These are phyloP conservation scores for Bipolaris victoriae DNA, from an alignment of 2,329 filamentous ascomycete genomes.

Conservation along the genomic window DNA sequence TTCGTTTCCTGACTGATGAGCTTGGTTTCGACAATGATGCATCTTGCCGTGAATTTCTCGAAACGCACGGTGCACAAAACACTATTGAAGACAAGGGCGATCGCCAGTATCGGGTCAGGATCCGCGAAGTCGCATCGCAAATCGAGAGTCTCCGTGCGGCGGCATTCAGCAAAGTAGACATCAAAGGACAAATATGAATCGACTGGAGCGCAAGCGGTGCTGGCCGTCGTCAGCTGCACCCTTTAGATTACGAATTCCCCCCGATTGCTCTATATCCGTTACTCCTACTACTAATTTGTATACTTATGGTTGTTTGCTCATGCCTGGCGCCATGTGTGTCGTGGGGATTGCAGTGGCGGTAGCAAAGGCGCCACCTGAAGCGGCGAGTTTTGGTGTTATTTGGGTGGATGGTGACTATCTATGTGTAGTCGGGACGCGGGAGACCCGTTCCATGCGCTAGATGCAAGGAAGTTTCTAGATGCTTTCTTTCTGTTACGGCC, in stretches of 20 bases:
- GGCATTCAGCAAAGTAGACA: conserved; percentile 88
- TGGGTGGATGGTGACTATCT: conserved; percentile 27
- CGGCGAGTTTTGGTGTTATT: conserved; percentile 31
- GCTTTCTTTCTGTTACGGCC: conserved; percentile 31
- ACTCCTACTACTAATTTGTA: conserved; percentile 22
- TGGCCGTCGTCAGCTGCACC: conserved; percentile 9
- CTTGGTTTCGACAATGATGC: conserved; percentile 93
- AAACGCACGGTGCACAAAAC: conserved; percentile 76
- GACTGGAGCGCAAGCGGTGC: conserved; percentile 39
- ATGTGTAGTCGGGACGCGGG: conserved; percentile 37
- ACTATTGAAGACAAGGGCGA: conserved; percentile 77
- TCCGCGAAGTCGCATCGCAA: conserved; percentile 64
- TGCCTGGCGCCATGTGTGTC: conserved; percentile 23
- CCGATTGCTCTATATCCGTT: conserved; percentile 19
- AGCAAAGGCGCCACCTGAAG: conserved; percentile 20
- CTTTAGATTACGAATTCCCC: conserved; percentile 9
- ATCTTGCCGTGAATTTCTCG: conserved; percentile 88
- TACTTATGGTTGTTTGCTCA: conserved; percentile 7
- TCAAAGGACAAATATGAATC: conserved; percentile 91
- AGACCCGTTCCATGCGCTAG: conserved; percentile 40
- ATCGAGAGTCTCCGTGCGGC: conserved; percentile 76
- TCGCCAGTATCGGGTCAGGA: conserved; percentile 55
- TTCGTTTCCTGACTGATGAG: conserved; percentile 93
- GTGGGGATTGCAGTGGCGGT: not conserved
- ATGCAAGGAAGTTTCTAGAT: conserved; percentile 40